Base-by-base conservation (phyloP, 495 filamentous ascomycete species). In the Penicillium fimorum region DNA sequence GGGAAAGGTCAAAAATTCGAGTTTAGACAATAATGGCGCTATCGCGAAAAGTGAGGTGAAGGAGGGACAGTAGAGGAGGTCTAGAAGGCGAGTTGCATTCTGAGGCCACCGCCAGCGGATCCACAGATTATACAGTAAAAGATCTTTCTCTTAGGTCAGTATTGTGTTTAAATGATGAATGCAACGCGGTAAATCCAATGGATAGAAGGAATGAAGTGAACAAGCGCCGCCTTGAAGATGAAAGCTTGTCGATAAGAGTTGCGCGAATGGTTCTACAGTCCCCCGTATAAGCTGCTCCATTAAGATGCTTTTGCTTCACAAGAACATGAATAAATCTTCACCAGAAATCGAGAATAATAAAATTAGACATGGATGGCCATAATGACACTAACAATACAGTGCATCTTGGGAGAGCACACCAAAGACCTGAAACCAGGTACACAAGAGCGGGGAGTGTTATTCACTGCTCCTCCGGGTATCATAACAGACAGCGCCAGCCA, bases 391-490 rank as follows among this genome's bases (percentile, higher is more conserved):
- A 47, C n/a, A 35, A 45, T 44, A 53, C 41, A 47, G 30, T 37
- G 15, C 45, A 17, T 27, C 33, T 32, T 41, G n/a, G 41, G 3
- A 38, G 27, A 17, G 44, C 37, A 33, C 43, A 53, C 38, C 13
- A 44, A 50, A 42, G 45, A 44, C 43, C 46, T 50, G 40, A 49
- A 50, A 44, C 18, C 32, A 60, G 18, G 52, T 29, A 56, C 60
- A 53, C 49, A 57, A 61, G 45, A 61, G 51, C 48, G 55, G 57
- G 57, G 62, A 65, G 57, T 58, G 48, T 47, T 27, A 42, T 50
- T 37, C 55, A 57, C 63, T 47, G 53, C 51, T 68, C 58, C 62
- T 59, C 53, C 55, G 65, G 67, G 67, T 68, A 70, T 70, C 67
- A 67, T 50, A 57, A 57, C 46, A 60, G 42, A 58, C 29, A 42